Base-by-base conservation (phyloP, 2,329 filamentous ascomycete species). In the Chrysoporthe deuterocubensis region DNA sequence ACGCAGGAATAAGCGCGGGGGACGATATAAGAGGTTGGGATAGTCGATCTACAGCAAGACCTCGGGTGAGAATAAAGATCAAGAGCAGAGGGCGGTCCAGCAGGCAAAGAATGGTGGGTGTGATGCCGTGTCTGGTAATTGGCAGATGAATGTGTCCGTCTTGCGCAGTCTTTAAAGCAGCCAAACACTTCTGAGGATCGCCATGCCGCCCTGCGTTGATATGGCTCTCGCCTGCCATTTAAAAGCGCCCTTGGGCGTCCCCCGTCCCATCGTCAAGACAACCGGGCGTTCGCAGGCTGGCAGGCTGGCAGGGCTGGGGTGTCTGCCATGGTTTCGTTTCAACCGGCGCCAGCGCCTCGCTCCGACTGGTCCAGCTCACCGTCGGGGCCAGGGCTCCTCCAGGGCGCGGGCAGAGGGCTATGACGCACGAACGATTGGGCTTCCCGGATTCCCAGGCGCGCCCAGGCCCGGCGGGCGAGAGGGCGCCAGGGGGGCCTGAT, bases 161-260 rank as follows among this genome's bases (percentile, higher is more conserved):
- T 5, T 40, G 37, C 37, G 9, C 37, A 40, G 37, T 40, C 37
- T 9, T 9, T 26, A 26, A 9, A 9, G 37, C 9, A 21, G 48
- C 21, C 13, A 52, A 9, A 5, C 26, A 26, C 21, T 32, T 52
- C 14, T 13, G 50, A 32, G 21, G 21, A 54, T 34, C 13, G 4
- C 32, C 61, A 32, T 44, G 21, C 6, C 21, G 52, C 37, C 58
- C 52, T 63, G 59, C 64, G 67, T 60, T 64, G 48, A 52, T 9
- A 21, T 60, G 61, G 44, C 44, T 37, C 13, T 46, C 50, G 42
- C 59, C 59, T 56, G 50, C 42, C 32, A 73, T 74, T 71, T 68
- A 34, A 60, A 76, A 73, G 72, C 72, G 14, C 71, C 72, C 11
- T 69, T 70, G 37, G 44, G 42, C 9, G n/a, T 44, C 26, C 26